These are phyloP conservation scores for Nicotiana otophora DNA, from an alignment of 257 asterid genomes.

Conservation along the genomic window DNA sequence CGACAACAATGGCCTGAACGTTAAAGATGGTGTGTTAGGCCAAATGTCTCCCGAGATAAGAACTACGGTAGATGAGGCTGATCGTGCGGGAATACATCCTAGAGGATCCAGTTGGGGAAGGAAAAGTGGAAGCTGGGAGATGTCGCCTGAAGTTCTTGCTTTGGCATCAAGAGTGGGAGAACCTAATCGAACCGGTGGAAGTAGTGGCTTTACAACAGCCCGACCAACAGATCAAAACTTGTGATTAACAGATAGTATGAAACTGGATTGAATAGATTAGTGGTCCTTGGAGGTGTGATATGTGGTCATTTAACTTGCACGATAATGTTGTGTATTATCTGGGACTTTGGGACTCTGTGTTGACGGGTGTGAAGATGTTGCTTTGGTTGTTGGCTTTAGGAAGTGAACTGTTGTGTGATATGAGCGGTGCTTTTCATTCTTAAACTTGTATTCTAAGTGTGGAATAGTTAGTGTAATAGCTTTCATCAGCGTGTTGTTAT, in stretches of 20 bases:
- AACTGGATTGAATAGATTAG: constrained; percentile 5
- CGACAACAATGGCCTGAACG: constrained; percentile 47
- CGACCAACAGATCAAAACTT: constrained; percentile 34
- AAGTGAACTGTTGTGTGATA: constrained; percentile 27
- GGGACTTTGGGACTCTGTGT: constrained; percentile 11
- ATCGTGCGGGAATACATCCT: constrained; percentile 73
- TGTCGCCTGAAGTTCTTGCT: constrained; percentile 96
- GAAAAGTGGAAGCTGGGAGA: constrained; percentile 96
- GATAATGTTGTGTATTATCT: constrained; percentile 24
- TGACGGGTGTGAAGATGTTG: constrained; percentile 26
- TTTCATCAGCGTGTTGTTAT: background rate
- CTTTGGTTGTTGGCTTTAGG: constrained; percentile 25
- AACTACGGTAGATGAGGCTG: constrained; percentile 74
- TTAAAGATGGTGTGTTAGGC: constrained; percentile 45
- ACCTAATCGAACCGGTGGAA: constrained; percentile 50
- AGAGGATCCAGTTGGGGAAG: constrained; percentile 94
- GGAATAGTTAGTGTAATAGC: constrained; percentile 25
- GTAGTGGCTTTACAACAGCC: constrained; percentile 20
- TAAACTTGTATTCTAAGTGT: constrained; percentile 25
- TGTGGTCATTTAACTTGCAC: constrained; percentile 26
- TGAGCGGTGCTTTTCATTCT: constrained; percentile 18
- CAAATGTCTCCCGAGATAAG: constrained; percentile 76
- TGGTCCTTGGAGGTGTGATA: constrained; percentile 20
- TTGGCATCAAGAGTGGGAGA: constrained; percentile 85
- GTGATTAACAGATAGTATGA: constrained; percentile 12